phyloP scores from a whole-genome alignment of 768 basidiomycete species.

The Suillus placidus region DNA sequence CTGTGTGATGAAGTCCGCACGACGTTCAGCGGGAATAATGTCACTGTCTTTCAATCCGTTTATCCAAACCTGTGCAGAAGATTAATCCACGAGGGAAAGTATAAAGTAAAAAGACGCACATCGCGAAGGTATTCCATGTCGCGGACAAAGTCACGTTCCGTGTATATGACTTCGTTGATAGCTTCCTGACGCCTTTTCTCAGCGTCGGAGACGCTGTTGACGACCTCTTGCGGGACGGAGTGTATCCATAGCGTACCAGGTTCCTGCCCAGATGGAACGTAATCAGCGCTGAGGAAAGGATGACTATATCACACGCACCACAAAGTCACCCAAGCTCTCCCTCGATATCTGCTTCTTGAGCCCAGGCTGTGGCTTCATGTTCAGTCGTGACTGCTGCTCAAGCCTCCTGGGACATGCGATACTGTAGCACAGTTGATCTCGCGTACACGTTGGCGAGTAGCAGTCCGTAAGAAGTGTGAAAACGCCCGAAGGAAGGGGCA shows the following conservation, averaged over 20 bases:
- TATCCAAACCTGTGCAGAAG: constrained; percentile 73
- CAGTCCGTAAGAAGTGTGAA: constrained; percentile 97
- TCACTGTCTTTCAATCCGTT: constrained; percentile 77
- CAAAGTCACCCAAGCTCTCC: constrained; percentile 80
- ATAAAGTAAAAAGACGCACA: constrained; percentile 46
- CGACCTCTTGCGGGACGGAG: constrained; percentile 92
- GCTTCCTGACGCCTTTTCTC: constrained; percentile 98
- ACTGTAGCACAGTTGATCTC: constrained; percentile 94
- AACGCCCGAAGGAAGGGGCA: constrained; percentile 85
- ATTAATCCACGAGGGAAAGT: not conserved
- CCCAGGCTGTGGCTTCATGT: constrained; percentile 92
- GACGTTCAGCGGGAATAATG: constrained; percentile 74
- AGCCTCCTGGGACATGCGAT: constrained; percentile 93
- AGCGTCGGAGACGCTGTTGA: constrained; percentile 86
- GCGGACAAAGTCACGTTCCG: constrained; percentile 96
- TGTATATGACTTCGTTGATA: constrained; percentile 94
- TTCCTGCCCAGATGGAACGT: constrained; percentile 50
- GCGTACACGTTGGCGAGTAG: constrained; percentile 95
- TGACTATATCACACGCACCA: constrained; percentile 45
- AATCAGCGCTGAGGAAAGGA: constrained; percentile 12
- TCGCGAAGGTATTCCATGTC: constrained; percentile 98
- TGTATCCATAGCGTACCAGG: constrained; percentile 94
- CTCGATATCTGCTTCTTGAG: constrained; percentile 81
- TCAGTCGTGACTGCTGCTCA: constrained; percentile 92
- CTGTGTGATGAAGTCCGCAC: constrained; percentile 86